Conservation (phyloP, 495 filamentous ascomycete genomes). For the Xylaria sp. region DNA sequence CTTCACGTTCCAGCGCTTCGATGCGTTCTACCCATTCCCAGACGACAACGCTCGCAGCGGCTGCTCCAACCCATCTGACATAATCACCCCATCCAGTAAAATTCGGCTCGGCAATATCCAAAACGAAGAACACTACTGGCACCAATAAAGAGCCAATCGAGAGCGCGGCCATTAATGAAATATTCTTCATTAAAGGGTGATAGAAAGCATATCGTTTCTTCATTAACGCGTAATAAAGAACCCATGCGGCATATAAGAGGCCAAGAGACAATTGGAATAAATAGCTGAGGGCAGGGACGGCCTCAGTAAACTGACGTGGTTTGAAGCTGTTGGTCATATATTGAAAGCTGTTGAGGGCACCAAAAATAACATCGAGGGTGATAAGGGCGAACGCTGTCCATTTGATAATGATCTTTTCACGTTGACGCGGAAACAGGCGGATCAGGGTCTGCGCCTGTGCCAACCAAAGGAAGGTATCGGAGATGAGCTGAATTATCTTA, state of each 20-base stretch:
- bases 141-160: conserved; percentile 82
- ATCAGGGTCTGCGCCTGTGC: conserved; percentile 97
- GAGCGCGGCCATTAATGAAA: conserved; percentile 81
- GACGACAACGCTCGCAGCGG: conserved; percentile 93
- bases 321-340: conserved; percentile 60
- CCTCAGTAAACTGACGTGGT: conserved; percentile 80
- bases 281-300: conserved; percentile 91
- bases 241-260: conserved; percentile 91
- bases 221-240: conserved; percentile 91
- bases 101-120: conserved; percentile 87
- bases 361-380: conserved; percentile 86
- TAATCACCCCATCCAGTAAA: conserved; percentile 97
- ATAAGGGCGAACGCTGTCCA: conserved; percentile 97
- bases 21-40: conserved; percentile 99
- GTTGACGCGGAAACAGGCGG: conserved; percentile 91
- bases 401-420: conserved; percentile 98
- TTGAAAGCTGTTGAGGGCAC: conserved; percentile 85
- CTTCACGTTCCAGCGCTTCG: conserved; percentile 92
- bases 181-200: conserved; percentile 91
- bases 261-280: conserved; percentile 90
- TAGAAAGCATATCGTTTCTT: conserved; percentile 95
- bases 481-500: conserved; percentile 86
- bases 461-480: conserved; percentile 94
- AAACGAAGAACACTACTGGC: conserved; percentile 92
- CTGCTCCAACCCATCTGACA: conserved; percentile 95